Evolutionary conservation across 805 yeast species (phyloP), one percentile per base, ranked within the genome.

Genomic region (Barnettozyma californica): DNA sequence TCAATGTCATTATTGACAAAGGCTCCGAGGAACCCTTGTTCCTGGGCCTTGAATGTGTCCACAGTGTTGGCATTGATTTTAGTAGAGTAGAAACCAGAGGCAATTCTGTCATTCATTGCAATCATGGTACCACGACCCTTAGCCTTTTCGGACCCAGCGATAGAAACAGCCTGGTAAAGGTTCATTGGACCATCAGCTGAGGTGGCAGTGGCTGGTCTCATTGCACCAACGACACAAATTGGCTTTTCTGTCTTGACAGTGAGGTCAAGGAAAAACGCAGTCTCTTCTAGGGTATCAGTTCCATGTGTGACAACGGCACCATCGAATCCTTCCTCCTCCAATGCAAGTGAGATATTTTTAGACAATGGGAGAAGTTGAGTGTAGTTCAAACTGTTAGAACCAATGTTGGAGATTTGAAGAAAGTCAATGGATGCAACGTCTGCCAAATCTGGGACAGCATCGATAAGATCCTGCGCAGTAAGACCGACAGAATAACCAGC

Each of bases 171-270:
- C 56, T 83, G 86, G 59, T 81, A 82, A 50, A 83, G 66, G 61
- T 83, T 83, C 83, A 82, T 81, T 19, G 86, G 84, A 1, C 88
- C 88, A 62, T 83, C 89, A 2, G 85, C 82, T 4, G 84, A 78
- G 14, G 81, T 74, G 33, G 84, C 81, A 10, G 86, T 80, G 9
- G 84, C 75, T 1, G 89, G 89, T 62, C 88, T 73, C 89, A 83
- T 83, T 5, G 84, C 78, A 6, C 89, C 89, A 49, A 41, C 61
- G 8, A 57, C 49, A 61, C 48, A 77, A 41, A 75, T 66, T 31
- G 63, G 63, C 47, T 59, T 59, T 43, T 55, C 58, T 13, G 61
- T 41, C 38, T 67, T 60, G 36, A 76, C 56, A 9, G 79, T 72
- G 45, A 75, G 65, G 52, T 81, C 84, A 31, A 81, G 64, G 61